Evolutionary conservation across 192 early-diverging fungal genomes (phyloP), one percentile per base, ranked within the genome.

Genomic region (Paraglomus occultum): DNA sequence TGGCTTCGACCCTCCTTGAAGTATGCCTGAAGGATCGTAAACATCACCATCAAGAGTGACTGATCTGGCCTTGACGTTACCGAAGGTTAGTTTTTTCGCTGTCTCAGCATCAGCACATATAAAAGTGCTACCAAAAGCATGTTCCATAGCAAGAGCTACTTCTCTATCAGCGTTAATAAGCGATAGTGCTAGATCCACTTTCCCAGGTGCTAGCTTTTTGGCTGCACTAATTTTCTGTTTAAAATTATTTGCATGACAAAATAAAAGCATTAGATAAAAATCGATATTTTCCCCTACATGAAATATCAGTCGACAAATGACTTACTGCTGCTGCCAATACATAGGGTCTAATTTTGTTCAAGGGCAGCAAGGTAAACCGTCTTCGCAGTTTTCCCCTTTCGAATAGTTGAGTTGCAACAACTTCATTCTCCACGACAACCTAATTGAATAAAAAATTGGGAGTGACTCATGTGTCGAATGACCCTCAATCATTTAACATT

Each of bases 21-120:
- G 84, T 4, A 90, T 91, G 39, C 97, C 97, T 14, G 87, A 86
- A 9, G 97, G 96, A 71, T 98, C 95, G 76, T 99, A 99, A 4
- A 94, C 84, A 76, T 99, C 97, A 48, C 97, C 97, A 42, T 97
- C 95, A 0, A 91, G 74, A 4, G 97, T 98, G n/a, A 99, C 92
- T n/a, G 92, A 95, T 65, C 92, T 90, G 51, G 87, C 75, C 14
- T 87, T 83, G 44, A 99, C 89, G 50, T 81, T 81, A 82, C 95
- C 83, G 76, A 96, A 99, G 1, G 97, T 92, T 39, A 98, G 89
- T 42, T 80, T 73, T 75, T 95, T 94, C 1, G 95, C 95, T 0
- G 89, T 88, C 14, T 86, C 83, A 0, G 89, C 83, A 74, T 97
- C 95, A 51, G 89, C 79, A 75, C 94, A 96, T 38, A 99, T 88